Percentiles rank a stretch among this genome's conserved stretches.
phyloP scores from a whole-genome alignment of 495 filamentous ascomycete species.

The Penicillium roqueforti region DNA sequence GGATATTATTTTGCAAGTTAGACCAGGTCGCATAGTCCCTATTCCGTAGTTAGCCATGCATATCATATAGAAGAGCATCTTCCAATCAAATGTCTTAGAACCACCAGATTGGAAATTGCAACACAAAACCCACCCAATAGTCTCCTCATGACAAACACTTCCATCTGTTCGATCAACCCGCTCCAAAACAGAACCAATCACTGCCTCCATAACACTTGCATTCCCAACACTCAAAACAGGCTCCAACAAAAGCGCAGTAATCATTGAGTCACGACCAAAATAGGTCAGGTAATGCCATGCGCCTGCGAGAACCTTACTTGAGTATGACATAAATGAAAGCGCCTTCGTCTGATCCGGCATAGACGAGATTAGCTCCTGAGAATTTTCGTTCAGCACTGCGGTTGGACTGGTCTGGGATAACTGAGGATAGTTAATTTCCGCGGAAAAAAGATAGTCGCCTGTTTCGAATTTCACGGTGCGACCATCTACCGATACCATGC shows the following conservation, averaged over 20 bases:
- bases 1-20: slow-evolving; percentile 50
- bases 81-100: too few species aligned
- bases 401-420: slow-evolving; percentile 43
- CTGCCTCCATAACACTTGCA: slow-evolving; percentile 55
- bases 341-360: slow-evolving; percentile 46
- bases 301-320: slow-evolving; percentile 56
- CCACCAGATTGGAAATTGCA: too few species aligned
- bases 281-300: slow-evolving; percentile 67
- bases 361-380: slow-evolving; percentile 41
- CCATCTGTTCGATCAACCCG: slow-evolving; percentile 56
- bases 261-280: slow-evolving; percentile 63
- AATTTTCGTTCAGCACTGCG: slow-evolving; percentile 47
- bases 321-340: slow-evolving; percentile 60
- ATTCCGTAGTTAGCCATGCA: too few species aligned
- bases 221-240: slow-evolving; percentile 55
- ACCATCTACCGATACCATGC: too few species aligned
- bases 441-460: slow-evolving; percentile 55
- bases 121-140: slow-evolving; percentile 44
- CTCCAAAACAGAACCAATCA: slow-evolving; percentile 56
- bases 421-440: slow-evolving; percentile 59
- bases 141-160: slow-evolving; percentile 60
- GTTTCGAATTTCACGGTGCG: slow-evolving; percentile 39
- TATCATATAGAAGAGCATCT: too few species aligned
- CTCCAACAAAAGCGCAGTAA: slow-evolving; percentile 53
- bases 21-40: slow-evolving; percentile 62